Evolutionary conservation across 257 asterid species (phyloP).

Genomic region (Lantana camara): DNA sequence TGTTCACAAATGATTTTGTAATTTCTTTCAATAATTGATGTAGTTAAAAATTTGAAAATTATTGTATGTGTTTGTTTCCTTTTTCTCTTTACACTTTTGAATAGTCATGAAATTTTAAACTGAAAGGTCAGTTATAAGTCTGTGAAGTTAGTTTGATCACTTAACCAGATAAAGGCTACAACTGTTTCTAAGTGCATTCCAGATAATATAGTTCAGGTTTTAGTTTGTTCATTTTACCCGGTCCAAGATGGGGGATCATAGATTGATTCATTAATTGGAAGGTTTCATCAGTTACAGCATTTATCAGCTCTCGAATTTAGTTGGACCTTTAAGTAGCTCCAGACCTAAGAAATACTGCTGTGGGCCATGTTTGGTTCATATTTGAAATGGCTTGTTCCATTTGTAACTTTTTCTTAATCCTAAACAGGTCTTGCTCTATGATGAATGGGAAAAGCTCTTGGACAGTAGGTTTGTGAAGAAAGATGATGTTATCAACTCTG

Average conservation of each 20-base stretch:
- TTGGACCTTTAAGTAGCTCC: constrained; percentile 12
- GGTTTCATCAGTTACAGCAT: constrained; percentile 14
- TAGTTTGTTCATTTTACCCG: neutral
- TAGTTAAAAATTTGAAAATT: neutral
- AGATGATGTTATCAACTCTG: constrained; percentile 60
- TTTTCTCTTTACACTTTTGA: neutral
- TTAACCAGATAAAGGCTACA: constrained; percentile 11
- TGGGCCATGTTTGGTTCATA: neutral
- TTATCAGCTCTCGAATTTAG: constrained; percentile 4
- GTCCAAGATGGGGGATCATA: neutral
- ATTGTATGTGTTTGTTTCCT: neutral
- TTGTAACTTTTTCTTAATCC: constrained; percentile 9
- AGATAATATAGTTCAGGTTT: constrained; percentile 7
- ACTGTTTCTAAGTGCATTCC: neutral
- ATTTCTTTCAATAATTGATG: constrained; percentile 5
- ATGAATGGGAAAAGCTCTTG: constrained; percentile 70
- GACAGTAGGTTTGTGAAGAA: constrained; percentile 74
- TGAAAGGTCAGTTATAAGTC: neutral
- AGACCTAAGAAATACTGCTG: constrained; percentile 19
- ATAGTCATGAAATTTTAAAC: constrained; percentile 13
- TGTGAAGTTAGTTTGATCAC: neutral
- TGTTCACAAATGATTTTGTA: neutral
- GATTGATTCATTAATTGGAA: constrained; percentile 9
- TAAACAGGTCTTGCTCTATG: constrained; percentile 69
- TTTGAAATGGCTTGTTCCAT: constrained; percentile 6